Evolutionary conservation across 2,329 filamentous ascomycete genomes (phyloP).

Genomic region (Penicillium sp.): DNA sequence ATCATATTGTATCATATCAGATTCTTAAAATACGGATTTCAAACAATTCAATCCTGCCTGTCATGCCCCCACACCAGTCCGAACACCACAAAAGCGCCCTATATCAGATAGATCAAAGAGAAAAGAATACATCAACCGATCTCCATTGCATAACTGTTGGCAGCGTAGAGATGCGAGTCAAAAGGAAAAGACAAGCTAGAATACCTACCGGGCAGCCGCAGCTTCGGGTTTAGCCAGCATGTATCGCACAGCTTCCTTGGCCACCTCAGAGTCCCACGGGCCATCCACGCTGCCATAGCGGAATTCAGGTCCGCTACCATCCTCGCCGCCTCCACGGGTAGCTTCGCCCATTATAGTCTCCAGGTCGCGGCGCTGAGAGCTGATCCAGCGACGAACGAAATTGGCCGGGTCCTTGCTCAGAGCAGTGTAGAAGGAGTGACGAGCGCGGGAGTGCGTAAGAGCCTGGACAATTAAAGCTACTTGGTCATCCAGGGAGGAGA

Average conservation of each 20-base stretch:
- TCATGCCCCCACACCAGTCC: constrained; percentile 18
- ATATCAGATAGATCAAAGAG: constrained; percentile 8
- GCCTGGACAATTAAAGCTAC: constrained; percentile 80
- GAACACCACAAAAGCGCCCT: constrained; percentile 26
- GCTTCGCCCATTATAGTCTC: constrained; percentile 85
- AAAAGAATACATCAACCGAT: constrained; percentile 8
- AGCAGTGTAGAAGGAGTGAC: constrained; percentile 80
- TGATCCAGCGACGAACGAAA: constrained; percentile 85
- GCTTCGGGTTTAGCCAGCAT: constrained; percentile 54
- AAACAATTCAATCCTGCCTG: constrained; percentile 16
- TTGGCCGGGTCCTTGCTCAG: constrained; percentile 76
- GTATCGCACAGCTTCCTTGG: constrained; percentile 60
- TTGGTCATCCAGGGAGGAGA: constrained; percentile 77
- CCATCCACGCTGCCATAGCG: constrained; percentile 53
- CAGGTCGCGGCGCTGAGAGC: constrained; percentile 84
- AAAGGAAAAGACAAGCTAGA: neutral
- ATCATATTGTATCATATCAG: constrained; percentile 7
- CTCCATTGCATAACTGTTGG: neutral
- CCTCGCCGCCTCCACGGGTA: constrained; percentile 56
- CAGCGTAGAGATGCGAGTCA: neutral
- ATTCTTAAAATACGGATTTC: constrained; percentile 7
- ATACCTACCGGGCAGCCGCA: constrained; percentile 22
- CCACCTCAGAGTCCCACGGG: constrained; percentile 61
- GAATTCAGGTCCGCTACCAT: constrained; percentile 47
- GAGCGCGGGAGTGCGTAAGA: constrained; percentile 79